Base-by-base conservation (phyloP, 495 filamentous ascomycete genomes). In the Physcia stellaris region DNA sequence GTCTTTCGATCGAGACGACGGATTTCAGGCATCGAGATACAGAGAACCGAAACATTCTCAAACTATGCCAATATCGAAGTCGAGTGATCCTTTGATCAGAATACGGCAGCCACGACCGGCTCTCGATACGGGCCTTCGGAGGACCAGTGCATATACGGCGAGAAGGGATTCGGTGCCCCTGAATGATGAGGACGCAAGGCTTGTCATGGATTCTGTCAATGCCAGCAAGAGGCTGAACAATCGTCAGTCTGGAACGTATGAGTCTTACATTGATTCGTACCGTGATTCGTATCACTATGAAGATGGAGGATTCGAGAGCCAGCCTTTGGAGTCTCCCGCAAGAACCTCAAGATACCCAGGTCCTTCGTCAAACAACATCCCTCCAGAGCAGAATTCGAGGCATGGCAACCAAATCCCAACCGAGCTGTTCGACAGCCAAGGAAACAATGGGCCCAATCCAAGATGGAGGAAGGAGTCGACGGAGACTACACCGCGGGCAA, bases 171-270 rank as follows among this genome's bases (percentile, higher is more conserved):
- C 68, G 6, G 54, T 46, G 9, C 32, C 57, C 3, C 57, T 69
- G 11, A 67, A 81, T 18, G 80, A 82, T 38, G 80, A 82, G 50
- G 80, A 85, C 51, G 75, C 79, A 6, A 71, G 59, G 36, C 56
- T 85, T 18, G 63, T 85, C 1, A 70, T 63, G 47, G 70, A 81
- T 43, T 77, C 78, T 27, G 51, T 82, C 26, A 63, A 60, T 3
- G 70, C 71, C 7, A 70, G 52, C 24, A 41, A 41, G 39, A 38
- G 22, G 20, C 45, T 53, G 11, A 48, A 42, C 22, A 37, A 37
- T 37, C 24, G 24, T 18, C 24, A 21, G 19, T 28, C 26, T 2
- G 16, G 22, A 29, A 31, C 23, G n/a, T 44, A 34, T 23, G 45
- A 46, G 32, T n/a, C n/a, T n/a, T n/a, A n/a, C n/a, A n/a, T n/a